phyloP scores from a whole-genome alignment of 352 stramenopile genomes.

The Detonula confervacea region DNA sequence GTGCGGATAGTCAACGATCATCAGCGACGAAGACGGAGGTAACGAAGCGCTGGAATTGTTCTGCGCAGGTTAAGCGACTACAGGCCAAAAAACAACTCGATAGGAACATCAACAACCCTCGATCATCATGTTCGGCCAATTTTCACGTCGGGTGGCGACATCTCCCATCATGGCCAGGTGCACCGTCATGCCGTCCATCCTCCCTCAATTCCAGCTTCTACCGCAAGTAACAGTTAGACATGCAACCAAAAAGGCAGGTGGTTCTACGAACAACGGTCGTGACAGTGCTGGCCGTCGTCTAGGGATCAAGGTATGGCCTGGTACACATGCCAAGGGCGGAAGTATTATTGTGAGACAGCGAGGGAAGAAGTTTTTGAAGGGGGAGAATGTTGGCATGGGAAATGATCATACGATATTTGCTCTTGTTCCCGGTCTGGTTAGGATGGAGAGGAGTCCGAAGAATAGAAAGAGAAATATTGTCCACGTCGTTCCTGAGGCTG shows the following conservation, averaged over 20 bases:
- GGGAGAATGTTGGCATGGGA: conserved; percentile 91
- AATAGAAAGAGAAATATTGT: conserved; percentile 81
- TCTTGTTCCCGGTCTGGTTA: conserved; percentile 65
- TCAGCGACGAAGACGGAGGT: no score
- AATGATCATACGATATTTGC: conserved; percentile 87
- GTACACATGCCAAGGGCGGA: conserved; percentile 89
- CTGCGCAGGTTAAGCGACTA: no score
- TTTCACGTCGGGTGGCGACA: conserved; percentile 14
- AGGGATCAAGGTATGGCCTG: conserved; percentile 97
- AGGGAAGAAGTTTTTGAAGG: conserved; percentile 94
- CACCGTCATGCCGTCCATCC: background rate
- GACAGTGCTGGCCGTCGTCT: conserved; percentile 96
- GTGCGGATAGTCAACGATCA: no score
- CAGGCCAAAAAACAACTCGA: no score
- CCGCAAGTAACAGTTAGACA: conserved; percentile 49
- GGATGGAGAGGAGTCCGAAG: conserved; percentile 65
- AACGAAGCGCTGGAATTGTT: no score
- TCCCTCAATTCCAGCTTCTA: background rate
- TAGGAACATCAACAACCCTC: background rate
- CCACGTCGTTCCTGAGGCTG: conserved; percentile 55
- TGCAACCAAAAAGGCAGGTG: conserved; percentile 96
- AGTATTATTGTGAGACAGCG: conserved; percentile 98
- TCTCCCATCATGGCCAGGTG: conserved; percentile 6
- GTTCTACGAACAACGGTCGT: conserved; percentile 96
- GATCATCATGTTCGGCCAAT: conserved; percentile 6